Evolutionary conservation across 208 protist species (phyloP).

Genomic region (Crithidia mellificae): DNA sequence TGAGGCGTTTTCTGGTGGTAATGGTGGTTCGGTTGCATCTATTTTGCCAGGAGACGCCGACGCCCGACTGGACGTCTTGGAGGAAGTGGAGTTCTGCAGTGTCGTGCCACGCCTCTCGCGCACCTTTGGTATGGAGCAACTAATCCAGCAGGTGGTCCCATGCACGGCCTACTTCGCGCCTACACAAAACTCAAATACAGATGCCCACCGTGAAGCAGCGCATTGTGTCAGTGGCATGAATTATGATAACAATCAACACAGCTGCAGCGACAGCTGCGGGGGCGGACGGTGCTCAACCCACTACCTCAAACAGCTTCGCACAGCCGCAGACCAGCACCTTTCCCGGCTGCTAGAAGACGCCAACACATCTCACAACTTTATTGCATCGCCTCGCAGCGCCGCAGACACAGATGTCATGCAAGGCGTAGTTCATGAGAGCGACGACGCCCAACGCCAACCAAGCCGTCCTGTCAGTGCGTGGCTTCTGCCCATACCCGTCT

Average conservation of each 20-base stretch:
- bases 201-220: no score
- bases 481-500: constrained; percentile 13
- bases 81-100: constrained; percentile 72
- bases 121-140: constrained; percentile 48
- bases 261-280: not conserved
- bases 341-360: not conserved
- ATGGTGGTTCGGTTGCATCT: no score
- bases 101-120: constrained; percentile 57
- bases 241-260: no score
- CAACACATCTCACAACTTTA: no score
- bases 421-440: no score
- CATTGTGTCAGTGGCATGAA: no score
- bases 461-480: not conserved
- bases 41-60: constrained; percentile 23
- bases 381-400: no score
- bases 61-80: constrained; percentile 47
- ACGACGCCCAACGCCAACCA: not conserved
- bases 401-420: no score
- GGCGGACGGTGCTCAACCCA: not conserved
- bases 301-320: not conserved
- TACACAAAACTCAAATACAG: no score
- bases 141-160: constrained; percentile 71
- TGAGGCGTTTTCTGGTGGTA: no score
- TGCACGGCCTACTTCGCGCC: constrained; percentile 34
- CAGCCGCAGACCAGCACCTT: constrained; percentile 8